Conservation (phyloP, 2,329 filamentous ascomycete genomes). For the Ophiostoma ips region DNA sequence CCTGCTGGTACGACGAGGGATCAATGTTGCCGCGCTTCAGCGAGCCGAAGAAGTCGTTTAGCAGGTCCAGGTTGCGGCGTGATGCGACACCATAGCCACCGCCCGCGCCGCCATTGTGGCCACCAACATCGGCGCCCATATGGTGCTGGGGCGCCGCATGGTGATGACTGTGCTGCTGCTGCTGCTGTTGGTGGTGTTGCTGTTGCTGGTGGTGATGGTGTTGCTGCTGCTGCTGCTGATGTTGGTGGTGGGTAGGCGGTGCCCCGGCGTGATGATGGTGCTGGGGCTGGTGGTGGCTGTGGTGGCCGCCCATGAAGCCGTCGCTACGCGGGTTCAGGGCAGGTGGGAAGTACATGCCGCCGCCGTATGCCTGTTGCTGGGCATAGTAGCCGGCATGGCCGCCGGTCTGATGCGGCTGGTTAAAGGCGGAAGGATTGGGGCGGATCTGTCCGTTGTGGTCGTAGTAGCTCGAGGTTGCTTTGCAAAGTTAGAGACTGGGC, state of each 20-base stretch:
- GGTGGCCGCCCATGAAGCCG: constrained; percentile 42
- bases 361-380: constrained; percentile 43
- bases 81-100: constrained; percentile 23
- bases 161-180: constrained; percentile 1
- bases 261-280: neutral
- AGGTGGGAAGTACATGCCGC: constrained; percentile 58
- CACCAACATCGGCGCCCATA: neutral
- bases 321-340: constrained; percentile 41
- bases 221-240: constrained; percentile 5
- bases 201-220: constrained; percentile 6
- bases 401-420: constrained; percentile 39
- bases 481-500: constrained; percentile 7
- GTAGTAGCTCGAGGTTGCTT: constrained; percentile 46
- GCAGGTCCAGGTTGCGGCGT: constrained; percentile 73
- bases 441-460: constrained; percentile 52
- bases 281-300: constrained; percentile 4
- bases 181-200: constrained; percentile 6
- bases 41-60: constrained; percentile 89
- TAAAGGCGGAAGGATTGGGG: constrained; percentile 38
- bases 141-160: constrained; percentile 7
- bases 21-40: constrained; percentile 85
- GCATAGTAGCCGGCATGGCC: constrained; percentile 38
- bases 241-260: constrained; percentile 4
- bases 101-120: neutral
- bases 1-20: constrained; percentile 75